These are phyloP conservation scores for Phytophthora sansomeana DNA, from an alignment of 352 stramenopile species.

Conservation along the genomic window DNA sequence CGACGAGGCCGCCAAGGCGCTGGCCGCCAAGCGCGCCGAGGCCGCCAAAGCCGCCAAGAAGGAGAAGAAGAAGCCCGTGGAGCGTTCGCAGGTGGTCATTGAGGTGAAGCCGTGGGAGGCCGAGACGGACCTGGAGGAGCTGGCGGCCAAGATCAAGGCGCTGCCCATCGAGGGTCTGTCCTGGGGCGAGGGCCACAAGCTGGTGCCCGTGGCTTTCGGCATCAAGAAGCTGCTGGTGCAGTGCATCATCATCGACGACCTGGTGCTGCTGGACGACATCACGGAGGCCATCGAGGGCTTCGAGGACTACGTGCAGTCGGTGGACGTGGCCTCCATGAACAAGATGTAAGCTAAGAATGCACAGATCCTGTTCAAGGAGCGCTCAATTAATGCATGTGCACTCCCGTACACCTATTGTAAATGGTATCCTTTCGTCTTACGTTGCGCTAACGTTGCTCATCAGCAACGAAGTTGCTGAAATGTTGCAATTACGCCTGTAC, in stretches of 20 bases:
- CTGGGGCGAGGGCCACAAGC: conserved; percentile 86
- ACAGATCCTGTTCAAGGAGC: too few relatives aligned
- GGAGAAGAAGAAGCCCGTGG: conserved; percentile 71
- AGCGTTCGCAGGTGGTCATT: conserved; percentile 73
- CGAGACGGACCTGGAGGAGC: conserved; percentile 75
- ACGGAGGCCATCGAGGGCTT: conserved; percentile 83
- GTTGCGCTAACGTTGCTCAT: too few relatives aligned
- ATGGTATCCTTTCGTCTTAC: too few relatives aligned
- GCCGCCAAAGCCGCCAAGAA: conserved; percentile 67
- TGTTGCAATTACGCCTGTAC: conserved; percentile 1
- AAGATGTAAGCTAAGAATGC: conserved; percentile 74
- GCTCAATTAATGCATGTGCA: neutral
- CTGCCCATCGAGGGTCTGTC: conserved; percentile 73
- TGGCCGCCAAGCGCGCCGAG: conserved; percentile 59
- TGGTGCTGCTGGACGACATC: conserved; percentile 85
- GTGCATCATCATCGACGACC: conserved; percentile 85
- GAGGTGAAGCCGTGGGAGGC: conserved; percentile 85
- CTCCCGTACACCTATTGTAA: neutral
- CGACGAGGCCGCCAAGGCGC: conserved; percentile 46
- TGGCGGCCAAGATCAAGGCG: conserved; percentile 81
- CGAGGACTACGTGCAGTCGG: conserved; percentile 88
- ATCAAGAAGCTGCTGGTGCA: conserved; percentile 90
- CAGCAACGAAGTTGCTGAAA: too few relatives aligned
- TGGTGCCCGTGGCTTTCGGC: conserved; percentile 85
- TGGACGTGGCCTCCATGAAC: conserved; percentile 91